Base-by-base conservation (phyloP, 2,329 filamentous ascomycete species). In the Onygena corvina region DNA sequence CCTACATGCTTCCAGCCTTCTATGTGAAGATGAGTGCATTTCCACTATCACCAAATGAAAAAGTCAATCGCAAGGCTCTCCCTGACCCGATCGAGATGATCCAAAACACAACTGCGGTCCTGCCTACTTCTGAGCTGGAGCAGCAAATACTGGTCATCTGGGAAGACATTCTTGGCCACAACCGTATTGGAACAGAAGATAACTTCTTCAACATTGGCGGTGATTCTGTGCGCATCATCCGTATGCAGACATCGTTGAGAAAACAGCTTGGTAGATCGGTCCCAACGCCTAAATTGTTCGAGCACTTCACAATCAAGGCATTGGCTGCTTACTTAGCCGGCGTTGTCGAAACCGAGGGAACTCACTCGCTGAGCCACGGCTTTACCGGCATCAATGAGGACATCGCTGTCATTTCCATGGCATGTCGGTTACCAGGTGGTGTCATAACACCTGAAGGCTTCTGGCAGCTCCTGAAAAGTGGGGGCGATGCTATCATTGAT, bases 1-100 rank as follows among this genome's bases (percentile, higher is more conserved):
- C 49, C 18, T 62, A 57, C 50, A 65, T 66, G 58, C 57, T 68
- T 12, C 67, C 67, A 16, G 60, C 59, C 0, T 61, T 62, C 2
- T 71, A 65, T 44, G 59, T 72, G 5, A 60, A 64, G 0, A 51
- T 68, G 7, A 53, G 57, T 3, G 49, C 56, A 3, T 56, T 67
- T 23, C 67, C 67, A 1, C 48, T 66, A 2, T 61, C 58, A 11
- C 27, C 56, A 0, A 54, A 56, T 48, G 64, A 65, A 21, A 67
- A 64, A 52, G 57, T 63, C 46, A 60, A 67, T 51, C 60, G 59
- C 3, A 63, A 64, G 25, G 35, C 25, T 14, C 50, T 47, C 3
- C 35, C 40, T 33, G 35, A 46, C 29, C 21, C 40, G 12, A 47
- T 40, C 34, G 50, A 52, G 14, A 20, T 11, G 18, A 47, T 45